These are phyloP conservation scores for Prunella vulgaris DNA, from an alignment of 257 asterid species.

Conservation along the genomic window DNA sequence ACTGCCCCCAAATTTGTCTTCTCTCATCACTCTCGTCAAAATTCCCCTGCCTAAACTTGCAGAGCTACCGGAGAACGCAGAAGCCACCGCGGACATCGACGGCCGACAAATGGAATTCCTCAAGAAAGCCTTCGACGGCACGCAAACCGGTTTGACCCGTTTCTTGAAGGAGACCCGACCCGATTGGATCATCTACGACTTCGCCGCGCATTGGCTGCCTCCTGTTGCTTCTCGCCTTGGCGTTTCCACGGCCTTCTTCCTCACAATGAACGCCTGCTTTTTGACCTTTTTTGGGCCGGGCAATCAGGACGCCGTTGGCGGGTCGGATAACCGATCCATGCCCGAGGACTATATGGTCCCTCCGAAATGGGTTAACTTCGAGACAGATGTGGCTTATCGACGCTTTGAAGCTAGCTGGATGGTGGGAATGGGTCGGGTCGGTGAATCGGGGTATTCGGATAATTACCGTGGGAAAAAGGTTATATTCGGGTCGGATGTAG, in stretches of 20 bases:
- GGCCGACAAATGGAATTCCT: background rate
- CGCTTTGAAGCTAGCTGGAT: slow-evolving; percentile 17
- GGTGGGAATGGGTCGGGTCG: background rate
- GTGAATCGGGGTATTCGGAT: slow-evolving; percentile 30
- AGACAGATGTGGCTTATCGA: slow-evolving; percentile 18
- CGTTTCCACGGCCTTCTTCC: background rate
- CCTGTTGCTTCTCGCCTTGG: background rate
- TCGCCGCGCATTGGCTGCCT: slow-evolving; percentile 24
- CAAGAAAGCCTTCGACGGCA: slow-evolving; percentile 23
- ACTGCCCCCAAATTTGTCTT: slow-evolving; percentile 22
- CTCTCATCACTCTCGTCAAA: slow-evolving; percentile 24
- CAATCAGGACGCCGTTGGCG: background rate
- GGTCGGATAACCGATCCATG: slow-evolving; percentile 7
- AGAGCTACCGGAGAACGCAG: slow-evolving; percentile 16
- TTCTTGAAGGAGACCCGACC: slow-evolving; percentile 21
- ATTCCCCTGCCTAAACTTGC: slow-evolving; percentile 30
- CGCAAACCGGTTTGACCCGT: background rate
- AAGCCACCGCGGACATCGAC: slow-evolving; percentile 18
- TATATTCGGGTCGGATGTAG: background rate
- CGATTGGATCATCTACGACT: slow-evolving; percentile 22
- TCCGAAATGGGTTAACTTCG: slow-evolving; percentile 28
- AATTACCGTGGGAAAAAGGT: background rate
- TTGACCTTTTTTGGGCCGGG: background rate
- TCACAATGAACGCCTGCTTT: slow-evolving; percentile 5
- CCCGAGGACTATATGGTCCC: slow-evolving; percentile 26